Evolutionary conservation across 768 basidiomycete species (phyloP).

Genomic region (Mycena olivaceomarginata): DNA sequence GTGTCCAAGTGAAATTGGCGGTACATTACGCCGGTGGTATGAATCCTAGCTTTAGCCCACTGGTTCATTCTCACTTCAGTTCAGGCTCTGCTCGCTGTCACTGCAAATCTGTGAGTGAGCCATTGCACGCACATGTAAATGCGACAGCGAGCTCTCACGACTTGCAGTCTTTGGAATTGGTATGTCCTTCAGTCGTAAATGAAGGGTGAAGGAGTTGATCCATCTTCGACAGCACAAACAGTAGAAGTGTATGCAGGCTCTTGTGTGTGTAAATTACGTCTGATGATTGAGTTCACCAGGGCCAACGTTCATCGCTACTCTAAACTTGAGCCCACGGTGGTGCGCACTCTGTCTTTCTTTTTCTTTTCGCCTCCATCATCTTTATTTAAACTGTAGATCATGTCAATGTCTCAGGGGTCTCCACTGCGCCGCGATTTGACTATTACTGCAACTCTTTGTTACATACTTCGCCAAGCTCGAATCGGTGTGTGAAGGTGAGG

Average conservation of each 20-base stretch:
- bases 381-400: neutral
- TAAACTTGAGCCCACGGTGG: neutral
- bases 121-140: too few species aligned
- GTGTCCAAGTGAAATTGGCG: too few species aligned
- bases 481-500: neutral
- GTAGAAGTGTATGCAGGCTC: neutral
- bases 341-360: neutral
- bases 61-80: too few species aligned
- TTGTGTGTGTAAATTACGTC: neutral
- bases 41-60: too few species aligned
- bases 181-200: too few species aligned
- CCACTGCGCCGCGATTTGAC: neutral
- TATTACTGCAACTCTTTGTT: neutral
- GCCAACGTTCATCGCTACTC: neutral
- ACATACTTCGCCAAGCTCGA: neutral
- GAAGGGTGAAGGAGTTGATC: neutral
- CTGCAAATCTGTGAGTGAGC: too few species aligned
- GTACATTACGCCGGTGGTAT: too few species aligned
- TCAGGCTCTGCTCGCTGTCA: too few species aligned
- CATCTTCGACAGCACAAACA: neutral
- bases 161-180: too few species aligned
- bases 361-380: neutral
- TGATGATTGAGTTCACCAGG: neutral
- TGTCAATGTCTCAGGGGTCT: neutral
- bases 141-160: too few species aligned